Evolutionary conservation across 1,284 basidiomycete genomes (phyloP), one percentile per base, ranked within the genome.

Genomic region (Boletus chippewaensis): DNA sequence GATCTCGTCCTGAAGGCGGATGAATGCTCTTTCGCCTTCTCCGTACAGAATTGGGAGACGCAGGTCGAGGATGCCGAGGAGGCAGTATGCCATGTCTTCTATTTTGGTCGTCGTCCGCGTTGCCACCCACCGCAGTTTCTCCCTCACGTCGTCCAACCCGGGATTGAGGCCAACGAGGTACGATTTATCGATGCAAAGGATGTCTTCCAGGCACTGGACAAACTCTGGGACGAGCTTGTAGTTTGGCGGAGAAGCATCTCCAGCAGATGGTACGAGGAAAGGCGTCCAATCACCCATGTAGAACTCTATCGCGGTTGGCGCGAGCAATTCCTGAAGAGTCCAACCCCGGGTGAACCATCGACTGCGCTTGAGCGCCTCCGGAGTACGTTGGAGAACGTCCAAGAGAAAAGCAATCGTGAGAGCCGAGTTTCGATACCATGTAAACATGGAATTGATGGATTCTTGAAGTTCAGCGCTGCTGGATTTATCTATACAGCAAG

Each of bases 1-100:
- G 39, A 65, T 60, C 41, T 65, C 59, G 15, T 65, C 61, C 50
- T 62, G 61, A 24, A 65, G 61, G n/a, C 63, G 61, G n/a, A 54
- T 50, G 31, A 65, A 62, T 18, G 61, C 38, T 10, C 53, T 41
- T 2, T 60, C 53, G 18, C 60, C 54, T n/a, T 62, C 61, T 1
- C 61, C 63, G 32, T 62, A 63, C 3, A 65, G 39, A 20, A 62
- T 50, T 0, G 61, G 59, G 11, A 63, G 58, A 45, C 55, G 54
- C 4, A 65, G 45, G 28, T 63, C 57, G 11, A 62, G 58, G 35
- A 62, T 62, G 1, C 61, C 63, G 46, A 62, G 58, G n/a, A 65
- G 57, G 47, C 63, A 63, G 50, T 62, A 65, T 0, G 61, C 61
- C 50, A 35, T 62, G 41, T 62, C 61, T 40, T 63, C 61, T 5